Conservation (phyloP, 345 rosid species). For the Brassica napus region DNA sequence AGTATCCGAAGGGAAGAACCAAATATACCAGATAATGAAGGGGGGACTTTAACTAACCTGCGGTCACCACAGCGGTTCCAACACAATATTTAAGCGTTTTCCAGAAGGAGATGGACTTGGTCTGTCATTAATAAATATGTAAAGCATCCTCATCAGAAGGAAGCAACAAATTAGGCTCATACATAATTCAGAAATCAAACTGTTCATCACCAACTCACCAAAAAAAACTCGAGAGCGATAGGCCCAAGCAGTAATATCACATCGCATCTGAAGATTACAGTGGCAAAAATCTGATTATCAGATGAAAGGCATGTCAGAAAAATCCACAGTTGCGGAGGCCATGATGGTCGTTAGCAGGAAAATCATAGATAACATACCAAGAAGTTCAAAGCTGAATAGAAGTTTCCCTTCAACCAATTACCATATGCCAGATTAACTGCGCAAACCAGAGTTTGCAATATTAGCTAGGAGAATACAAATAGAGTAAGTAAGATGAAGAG, state of each 20-base stretch:
- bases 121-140: slow-evolving; percentile 51
- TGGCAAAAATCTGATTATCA: slow-evolving; percentile 62
- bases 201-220: slow-evolving; percentile 55
- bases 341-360: background rate
- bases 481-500: slow-evolving; percentile 14
- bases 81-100: slow-evolving; percentile 64
- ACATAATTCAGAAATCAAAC: slow-evolving; percentile 11
- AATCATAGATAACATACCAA: slow-evolving; percentile 54
- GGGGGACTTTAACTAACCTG: slow-evolving; percentile 51
- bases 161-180: slow-evolving; percentile 16
- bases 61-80: slow-evolving; percentile 52
- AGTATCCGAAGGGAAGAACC: slow-evolving; percentile 12
- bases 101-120: slow-evolving; percentile 66
- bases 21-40: slow-evolving; percentile 13
- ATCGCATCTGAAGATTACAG: slow-evolving; percentile 84
- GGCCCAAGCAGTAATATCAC: slow-evolving; percentile 75
- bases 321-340: too few relatives aligned
- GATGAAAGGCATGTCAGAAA: slow-evolving; percentile 28
- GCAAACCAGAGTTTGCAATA: slow-evolving; percentile 28
- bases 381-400: slow-evolving; percentile 56
- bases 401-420: slow-evolving; percentile 62
- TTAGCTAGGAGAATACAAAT: slow-evolving; percentile 17
- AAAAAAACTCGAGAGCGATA: slow-evolving; percentile 67
- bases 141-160: slow-evolving; percentile 37
- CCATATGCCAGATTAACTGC: slow-evolving; percentile 90